Percentiles rank a stretch among this genome's conserved stretches.
Conservation (phyloP, 768 basidiomycete species). For the Punctularia strigosozonata region DNA sequence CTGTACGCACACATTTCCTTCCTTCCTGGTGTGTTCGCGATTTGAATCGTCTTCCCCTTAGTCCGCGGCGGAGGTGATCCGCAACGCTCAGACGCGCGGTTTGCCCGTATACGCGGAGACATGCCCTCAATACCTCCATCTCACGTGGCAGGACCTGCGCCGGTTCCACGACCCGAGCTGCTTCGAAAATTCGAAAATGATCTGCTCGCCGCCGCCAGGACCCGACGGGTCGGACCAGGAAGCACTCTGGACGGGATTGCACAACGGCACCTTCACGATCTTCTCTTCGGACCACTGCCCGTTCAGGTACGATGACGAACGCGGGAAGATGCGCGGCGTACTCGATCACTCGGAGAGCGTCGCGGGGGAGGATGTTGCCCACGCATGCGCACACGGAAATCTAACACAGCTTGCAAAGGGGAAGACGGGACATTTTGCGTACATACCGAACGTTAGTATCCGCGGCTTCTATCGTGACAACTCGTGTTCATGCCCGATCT, state of each 20-base stretch:
- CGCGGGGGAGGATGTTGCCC: no score
- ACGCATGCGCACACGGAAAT: no score
- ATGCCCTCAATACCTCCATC: constrained; percentile 10
- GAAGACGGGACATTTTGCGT: no score
- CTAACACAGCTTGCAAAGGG: no score
- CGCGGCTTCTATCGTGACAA: no score
- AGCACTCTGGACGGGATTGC: constrained; percentile 9
- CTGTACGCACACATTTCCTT: no score
- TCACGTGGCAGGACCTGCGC: constrained; percentile 10
- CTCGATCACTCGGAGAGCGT: no score
- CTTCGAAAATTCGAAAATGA: constrained; percentile 12
- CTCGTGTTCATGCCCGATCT: no score
- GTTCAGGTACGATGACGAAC: constrained; percentile 14
- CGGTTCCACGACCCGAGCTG: no score
- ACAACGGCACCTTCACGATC: constrained; percentile 16
- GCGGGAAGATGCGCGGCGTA: constrained; percentile 13
- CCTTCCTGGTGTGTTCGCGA: no score
- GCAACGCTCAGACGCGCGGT: constrained; percentile 10
- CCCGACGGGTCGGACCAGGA: constrained; percentile 10
- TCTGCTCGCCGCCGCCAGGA: constrained; percentile 10
- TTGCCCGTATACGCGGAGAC: constrained; percentile 13
- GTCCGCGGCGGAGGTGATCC: constrained; percentile 8
- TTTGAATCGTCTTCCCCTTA: no score
- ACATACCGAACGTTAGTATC: no score
- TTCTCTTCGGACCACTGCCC: constrained; percentile 22